Base-by-base conservation (phyloP, 1,139 yeast genomes). In the Candida albicans region DNA sequence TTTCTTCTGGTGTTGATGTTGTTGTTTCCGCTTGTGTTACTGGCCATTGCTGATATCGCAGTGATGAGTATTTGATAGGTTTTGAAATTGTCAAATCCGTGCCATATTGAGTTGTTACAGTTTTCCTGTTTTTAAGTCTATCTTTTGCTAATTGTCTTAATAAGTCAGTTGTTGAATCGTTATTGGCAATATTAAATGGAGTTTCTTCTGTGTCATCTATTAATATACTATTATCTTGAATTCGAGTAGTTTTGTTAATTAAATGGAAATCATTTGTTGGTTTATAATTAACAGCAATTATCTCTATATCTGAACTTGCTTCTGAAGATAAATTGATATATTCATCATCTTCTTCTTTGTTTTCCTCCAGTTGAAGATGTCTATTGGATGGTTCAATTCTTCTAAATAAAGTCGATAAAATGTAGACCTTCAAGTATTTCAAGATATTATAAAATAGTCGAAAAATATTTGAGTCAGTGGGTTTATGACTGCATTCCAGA, bases 201-300 rank as follows among this genome's bases (percentile, higher is more conserved):
- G 31, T 5, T 22, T 38, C 27, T 14, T 46, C 46, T 2, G 39
- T 38, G 5, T 47, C 44, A 14, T 46, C 49, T 8, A 25, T 41
- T 13, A 46, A 29, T 22, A 49, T 28, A 6, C 49, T 45, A 25
- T 51, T 48, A 38, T 50, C 49, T 11, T 45, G 35, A 15, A 28
- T 22, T 8, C 12, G 26, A 8, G 11, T n/a, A n/a, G 30, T 11
- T 6, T 42, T 44, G n/a, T 33, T 24, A 7, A 50, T 29, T 10
- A 50, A 29, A 40, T 50, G 50, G 34, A 40, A 50, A 34, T 49
- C 52, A 40, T 49, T 51, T 5, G 43, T 47, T 11, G 47, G 39
- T 13, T n/a, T 29, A 8, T 40, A 14, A 29, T 42, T 43, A 6
- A 47, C 44, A 6, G 30, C 43, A 24, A 50, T 22, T 12, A 47